Percentiles rank a stretch among this genome's conserved stretches.
These are phyloP conservation scores for Epichloe bromicola DNA, from an alignment of 2,329 filamentous ascomycete genomes.

Conservation along the genomic window DNA sequence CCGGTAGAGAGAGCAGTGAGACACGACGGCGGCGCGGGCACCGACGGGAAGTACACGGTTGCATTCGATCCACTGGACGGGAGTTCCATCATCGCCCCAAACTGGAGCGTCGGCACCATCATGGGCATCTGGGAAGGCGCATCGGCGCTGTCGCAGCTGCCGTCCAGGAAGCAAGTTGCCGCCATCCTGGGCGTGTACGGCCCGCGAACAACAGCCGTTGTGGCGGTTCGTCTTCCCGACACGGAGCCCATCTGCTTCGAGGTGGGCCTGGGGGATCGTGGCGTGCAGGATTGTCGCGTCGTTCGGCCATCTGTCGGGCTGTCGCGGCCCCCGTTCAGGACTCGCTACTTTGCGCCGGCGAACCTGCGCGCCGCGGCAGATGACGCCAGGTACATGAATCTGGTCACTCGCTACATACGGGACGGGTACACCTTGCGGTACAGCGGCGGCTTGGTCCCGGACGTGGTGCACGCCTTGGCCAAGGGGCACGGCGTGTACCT, in stretches of 20 bases:
- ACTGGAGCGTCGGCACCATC: conserved; percentile 47
- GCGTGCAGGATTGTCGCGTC: no score
- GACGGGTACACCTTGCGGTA: conserved; percentile 47
- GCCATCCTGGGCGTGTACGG: conserved; percentile 41
- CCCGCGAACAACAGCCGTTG: conserved; percentile 40
- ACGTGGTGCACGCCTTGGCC: conserved; percentile 44
- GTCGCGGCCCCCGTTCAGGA: conserved; percentile 23
- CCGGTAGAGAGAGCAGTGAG: conserved; percentile 30
- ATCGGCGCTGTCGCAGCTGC: conserved; percentile 28
- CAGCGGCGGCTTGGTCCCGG: conserved; percentile 47
- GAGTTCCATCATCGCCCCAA: conserved; percentile 45
- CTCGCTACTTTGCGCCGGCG: conserved; percentile 48
- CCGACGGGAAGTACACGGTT: conserved; percentile 31
- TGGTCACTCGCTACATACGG: conserved; percentile 37
- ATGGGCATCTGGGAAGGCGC: conserved; percentile 44
- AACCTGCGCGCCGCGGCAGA: conserved; percentile 46
- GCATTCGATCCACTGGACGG: conserved; percentile 53
- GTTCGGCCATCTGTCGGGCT: no score
- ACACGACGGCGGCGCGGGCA: no score
- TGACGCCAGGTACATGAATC: conserved; percentile 31
- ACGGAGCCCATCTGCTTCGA: conserved; percentile 34
- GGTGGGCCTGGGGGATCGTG: conserved; percentile 23
- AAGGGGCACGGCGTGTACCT: conserved; percentile 51
- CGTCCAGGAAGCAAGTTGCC: conserved; percentile 30
- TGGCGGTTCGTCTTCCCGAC: conserved; percentile 38